Evolutionary conservation across 1,284 basidiomycete genomes (phyloP).

Genomic region (Xerocomus nothofagi): DNA sequence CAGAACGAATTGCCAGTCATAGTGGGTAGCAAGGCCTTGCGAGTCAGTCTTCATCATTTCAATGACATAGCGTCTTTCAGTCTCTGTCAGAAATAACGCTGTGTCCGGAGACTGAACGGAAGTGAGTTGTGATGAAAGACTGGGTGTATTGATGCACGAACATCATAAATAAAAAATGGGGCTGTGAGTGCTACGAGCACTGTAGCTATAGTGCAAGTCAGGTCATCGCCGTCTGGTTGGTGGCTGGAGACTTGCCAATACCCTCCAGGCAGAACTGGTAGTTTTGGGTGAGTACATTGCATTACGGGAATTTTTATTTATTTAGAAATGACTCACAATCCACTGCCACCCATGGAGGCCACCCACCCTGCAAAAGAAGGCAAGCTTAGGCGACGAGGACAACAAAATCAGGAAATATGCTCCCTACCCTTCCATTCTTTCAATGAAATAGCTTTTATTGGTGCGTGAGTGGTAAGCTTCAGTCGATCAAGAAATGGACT

Average conservation of each 20-base stretch:
- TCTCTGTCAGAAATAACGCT: slow-evolving; percentile 42
- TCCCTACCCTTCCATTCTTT: slow-evolving; percentile 21
- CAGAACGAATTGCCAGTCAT: slow-evolving; percentile 37
- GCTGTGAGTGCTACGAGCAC: slow-evolving; percentile 39
- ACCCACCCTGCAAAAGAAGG: slow-evolving; percentile 27
- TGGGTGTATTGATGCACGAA: slow-evolving; percentile 16
- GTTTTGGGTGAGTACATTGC: not conserved
- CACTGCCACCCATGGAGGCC: slow-evolving; percentile 44
- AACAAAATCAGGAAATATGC: not conserved
- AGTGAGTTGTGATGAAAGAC: slow-evolving; percentile 1
- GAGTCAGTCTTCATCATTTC: slow-evolving; percentile 40
- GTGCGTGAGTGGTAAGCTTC: slow-evolving; percentile 3
- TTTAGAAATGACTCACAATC: slow-evolving; percentile 40
- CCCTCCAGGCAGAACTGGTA: slow-evolving; percentile 37
- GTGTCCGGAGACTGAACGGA: slow-evolving; percentile 42
- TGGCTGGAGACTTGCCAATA: slow-evolving; percentile 13
- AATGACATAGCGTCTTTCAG: slow-evolving; percentile 38
- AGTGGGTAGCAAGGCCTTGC: slow-evolving; percentile 34
- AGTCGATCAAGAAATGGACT: not conserved
- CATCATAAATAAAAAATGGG: slow-evolving; percentile 46
- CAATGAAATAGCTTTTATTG: slow-evolving; percentile 14
- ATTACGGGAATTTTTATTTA: too few species aligned
- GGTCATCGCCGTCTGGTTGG: not conserved
- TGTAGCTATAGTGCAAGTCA: slow-evolving; percentile 26
- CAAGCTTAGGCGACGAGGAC: not conserved